Conservation (phyloP, 768 basidiomycete species). For the Mycena olivaceomarginata region DNA sequence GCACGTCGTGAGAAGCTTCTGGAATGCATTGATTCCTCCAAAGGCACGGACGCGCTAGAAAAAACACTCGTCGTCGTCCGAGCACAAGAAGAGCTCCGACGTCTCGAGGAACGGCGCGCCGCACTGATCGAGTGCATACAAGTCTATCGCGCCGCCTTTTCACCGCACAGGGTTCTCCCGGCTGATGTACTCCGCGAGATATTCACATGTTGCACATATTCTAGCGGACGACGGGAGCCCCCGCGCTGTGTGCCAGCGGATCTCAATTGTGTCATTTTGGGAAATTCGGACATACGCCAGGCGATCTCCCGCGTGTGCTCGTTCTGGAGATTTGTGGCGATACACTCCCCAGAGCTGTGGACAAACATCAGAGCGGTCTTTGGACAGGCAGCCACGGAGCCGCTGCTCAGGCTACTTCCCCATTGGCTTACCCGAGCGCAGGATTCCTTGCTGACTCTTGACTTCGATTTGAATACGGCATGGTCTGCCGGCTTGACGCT, state of each 20-base stretch:
- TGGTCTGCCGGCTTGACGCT: neutral
- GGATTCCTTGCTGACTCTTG: neutral
- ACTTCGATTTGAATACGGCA: neutral
- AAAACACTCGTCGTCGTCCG: neutral
- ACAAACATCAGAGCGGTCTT: neutral
- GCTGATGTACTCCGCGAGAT: neutral
- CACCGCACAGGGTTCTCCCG: neutral
- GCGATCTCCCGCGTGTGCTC: neutral
- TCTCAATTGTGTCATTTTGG: neutral
- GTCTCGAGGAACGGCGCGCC: neutral
- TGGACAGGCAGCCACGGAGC: neutral
- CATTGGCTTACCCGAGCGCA: neutral
- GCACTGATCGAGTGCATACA: neutral
- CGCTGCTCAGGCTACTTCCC: neutral
- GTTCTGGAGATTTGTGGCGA: neutral
- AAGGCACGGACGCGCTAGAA: neutral
- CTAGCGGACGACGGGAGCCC: neutral
- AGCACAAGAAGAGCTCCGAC: neutral
- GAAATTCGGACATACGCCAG: neutral
- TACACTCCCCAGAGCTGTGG: neutral
- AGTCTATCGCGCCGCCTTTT: neutral
- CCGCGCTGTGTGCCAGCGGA: neutral
- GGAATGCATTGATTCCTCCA: neutral
- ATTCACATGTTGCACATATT: neutral
- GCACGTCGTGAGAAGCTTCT: conserved; percentile 1